Evolutionary conservation across 2,329 filamentous ascomycete genomes (phyloP), one percentile per base, ranked within the genome.

Genomic region (Ophiostoma piceae): DNA sequence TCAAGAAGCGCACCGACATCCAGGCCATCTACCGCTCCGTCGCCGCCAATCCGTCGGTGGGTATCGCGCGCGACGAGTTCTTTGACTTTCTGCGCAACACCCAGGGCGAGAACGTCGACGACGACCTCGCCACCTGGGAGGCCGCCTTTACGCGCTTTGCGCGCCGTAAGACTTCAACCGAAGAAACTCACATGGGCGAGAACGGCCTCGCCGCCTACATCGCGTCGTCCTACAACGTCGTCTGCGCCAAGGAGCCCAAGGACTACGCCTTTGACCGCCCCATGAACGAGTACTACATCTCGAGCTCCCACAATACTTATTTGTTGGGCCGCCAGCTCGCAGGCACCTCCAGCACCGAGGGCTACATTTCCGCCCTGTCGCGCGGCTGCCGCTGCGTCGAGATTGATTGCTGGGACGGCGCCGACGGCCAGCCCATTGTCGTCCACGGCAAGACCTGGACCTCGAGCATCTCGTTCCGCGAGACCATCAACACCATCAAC

Each of bases 271-370:
- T 97, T 69, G 88, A 96, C 76, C 88, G 91, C 32, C 95, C 95
- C 0, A 82, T 98, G 78, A 97, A 96, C 77, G 94, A 98, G 77
- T 99, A 99, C 79, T 97, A 93, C 82, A 95, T 99, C 74, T 98
- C 94, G 1, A 97, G 94, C 81, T 98, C 95, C 1, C 95, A 99
- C 83, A 99, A 99, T 79, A 99, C 95, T 0, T 99, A 99, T 76
- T 88, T 99, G 0, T 84, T 96, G 4, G 95, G 95, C 16, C 89
- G 94, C 69, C 95, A 99, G 78, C 89, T 98, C 1, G 90, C 89
- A 12, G 94, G 94, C 37, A 87, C 91, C 64, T 97, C 95, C 1
- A 98, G 94, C 76, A 91, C 96, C 1, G 95, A 99, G 79, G 93
- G 93, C 62, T 99, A 99, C 80, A 96, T 98, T 75, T 88, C 89